Evolutionary conservation across 2,329 filamentous ascomycete genomes (phyloP).

Genomic region (Nothomitra cinnamomea): DNA sequence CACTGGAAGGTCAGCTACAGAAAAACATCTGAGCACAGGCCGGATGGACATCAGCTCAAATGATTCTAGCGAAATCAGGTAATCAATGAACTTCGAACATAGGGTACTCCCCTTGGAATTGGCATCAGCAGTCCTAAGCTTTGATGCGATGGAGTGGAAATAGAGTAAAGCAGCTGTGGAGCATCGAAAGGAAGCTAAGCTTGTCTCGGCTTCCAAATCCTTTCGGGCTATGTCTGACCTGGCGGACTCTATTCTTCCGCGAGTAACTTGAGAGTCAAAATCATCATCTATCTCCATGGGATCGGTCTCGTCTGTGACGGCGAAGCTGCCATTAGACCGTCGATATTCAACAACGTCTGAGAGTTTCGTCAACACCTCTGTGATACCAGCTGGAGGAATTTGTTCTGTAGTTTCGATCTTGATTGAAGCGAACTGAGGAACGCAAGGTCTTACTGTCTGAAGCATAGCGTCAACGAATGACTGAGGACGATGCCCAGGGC

Average conservation of each 20-base stretch:
- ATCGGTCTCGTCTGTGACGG: constrained; percentile 10
- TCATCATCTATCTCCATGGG: constrained; percentile 27
- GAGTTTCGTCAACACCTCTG: background rate
- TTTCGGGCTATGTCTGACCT: constrained; percentile 19
- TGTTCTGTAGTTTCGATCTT: background rate
- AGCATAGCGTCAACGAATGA: constrained; percentile 27
- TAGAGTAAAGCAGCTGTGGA: constrained; percentile 9
- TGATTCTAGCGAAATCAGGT: constrained; percentile 21
- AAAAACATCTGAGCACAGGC: constrained; percentile 18
- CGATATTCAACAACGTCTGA: constrained; percentile 2
- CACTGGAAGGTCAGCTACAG: constrained; percentile 12
- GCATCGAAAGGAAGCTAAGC: constrained; percentile 21
- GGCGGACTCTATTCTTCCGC: constrained; percentile 11
- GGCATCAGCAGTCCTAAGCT: background rate
- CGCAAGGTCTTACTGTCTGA: constrained; percentile 15
- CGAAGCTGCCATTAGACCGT: background rate
- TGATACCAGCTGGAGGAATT: background rate
- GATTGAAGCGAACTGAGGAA: background rate
- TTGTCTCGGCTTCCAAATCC: constrained; percentile 17
- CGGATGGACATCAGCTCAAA: constrained; percentile 22
- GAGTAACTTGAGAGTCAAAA: constrained; percentile 16
- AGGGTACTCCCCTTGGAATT: background rate
- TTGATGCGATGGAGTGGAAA: background rate
- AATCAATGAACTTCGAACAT: constrained; percentile 16
- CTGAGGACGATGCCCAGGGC: constrained; percentile 22